Base-by-base conservation (phyloP, 257 asterid genomes). In the Scutellaria galericulata region DNA sequence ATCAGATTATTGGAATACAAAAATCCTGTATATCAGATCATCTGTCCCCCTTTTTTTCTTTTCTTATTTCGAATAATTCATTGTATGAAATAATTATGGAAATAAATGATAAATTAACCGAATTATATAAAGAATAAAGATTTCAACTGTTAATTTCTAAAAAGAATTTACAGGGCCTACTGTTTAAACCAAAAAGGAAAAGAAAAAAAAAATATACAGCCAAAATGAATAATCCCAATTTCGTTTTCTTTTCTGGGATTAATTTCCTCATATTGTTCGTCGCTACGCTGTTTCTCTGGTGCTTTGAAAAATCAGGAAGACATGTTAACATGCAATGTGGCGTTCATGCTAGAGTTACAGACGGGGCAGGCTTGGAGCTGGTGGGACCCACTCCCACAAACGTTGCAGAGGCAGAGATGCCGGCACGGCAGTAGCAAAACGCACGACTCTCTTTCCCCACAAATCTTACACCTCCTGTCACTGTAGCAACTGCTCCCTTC, bases 381-480 rank as follows among this genome's bases (percentile, higher is more conserved):
- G 1, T 75, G 81, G 70, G 94, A 71, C 64, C 96, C 96, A 72
- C 96, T 83, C 42, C 93, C 98, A 72, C 98, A 92, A 0, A 51
- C 79, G 66, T 76, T 61, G 75, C 98, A 92, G 3, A 92, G 75
- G 76, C 96, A 90, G 31, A 92, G 86, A 55, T 92, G 98, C 61
- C 96, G 86, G 83, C 98, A 92, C 52, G 98, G 98, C 73, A 92
- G 58, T 57, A 90, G 71, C 77, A 91, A 6, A 66, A 91, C 97
- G 78, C 90, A 76, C 61, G 96, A 75, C 66, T 88, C 96, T 68
- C 85, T 77, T 66, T 81, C 89, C 12, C 89, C 93, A 15, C 97
- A 92, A 59, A 61, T 59, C 77, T 47, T 78, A 61, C 98, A 89
- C 76, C 50, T 67, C 79, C 87, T 47, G 31, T 76, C 76, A 5